Base-by-base conservation (phyloP, 139 green algal species). In the Picochlorum sp. region DNA sequence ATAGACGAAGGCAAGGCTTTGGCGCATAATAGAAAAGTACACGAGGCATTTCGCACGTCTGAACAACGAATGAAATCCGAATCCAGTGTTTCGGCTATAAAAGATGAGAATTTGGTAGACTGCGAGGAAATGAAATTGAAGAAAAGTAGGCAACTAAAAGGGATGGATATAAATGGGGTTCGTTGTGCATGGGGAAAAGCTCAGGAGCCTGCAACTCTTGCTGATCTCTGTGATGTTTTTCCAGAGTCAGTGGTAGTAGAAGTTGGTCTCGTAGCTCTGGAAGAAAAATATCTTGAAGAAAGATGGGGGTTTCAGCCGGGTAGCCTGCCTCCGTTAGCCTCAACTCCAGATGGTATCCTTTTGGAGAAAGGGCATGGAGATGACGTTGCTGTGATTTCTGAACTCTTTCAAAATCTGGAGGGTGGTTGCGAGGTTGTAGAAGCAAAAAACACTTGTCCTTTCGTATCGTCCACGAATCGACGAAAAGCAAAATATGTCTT, bases 371-470 rank as follows among this genome's bases (percentile, higher is more conserved):
- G 56, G 2, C 73, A 83, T 20, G 24, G 57, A 30, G 20, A 5
- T 8, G 24, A 25, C 12, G 4, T 22, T 47, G 44, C 14, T 29
- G 20, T 12, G 22, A 28, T 35, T 22, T 39, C 22, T 24, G n/a
- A 14, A 25, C 18, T 14, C 9, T n/a, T 33, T 56, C 26, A 39
- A n/a, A n/a, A n/a, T n/a, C n/a, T n/a, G n/a, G n/a, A n/a, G 28
- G 14, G 24, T 25, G 13, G 4, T 12, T 39, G 50, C 37, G 28
- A 88, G 68, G 70, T 79, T 30, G 82, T 90, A 18, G 83, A 91
- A 45, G 75, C 89, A 9, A 91, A 91, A 67, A 90, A 87, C 58
- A 71, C 74, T 12, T 85, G 70, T 30, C 84, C 84, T 24, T 91
- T 90, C 53, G 61, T 63, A 10, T 43, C 25, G 22, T 30, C 33